Evolutionary conservation across 2,329 filamentous ascomycete species (phyloP), one percentile per base, ranked within the genome.

Genomic region (Venturia effusa): DNA sequence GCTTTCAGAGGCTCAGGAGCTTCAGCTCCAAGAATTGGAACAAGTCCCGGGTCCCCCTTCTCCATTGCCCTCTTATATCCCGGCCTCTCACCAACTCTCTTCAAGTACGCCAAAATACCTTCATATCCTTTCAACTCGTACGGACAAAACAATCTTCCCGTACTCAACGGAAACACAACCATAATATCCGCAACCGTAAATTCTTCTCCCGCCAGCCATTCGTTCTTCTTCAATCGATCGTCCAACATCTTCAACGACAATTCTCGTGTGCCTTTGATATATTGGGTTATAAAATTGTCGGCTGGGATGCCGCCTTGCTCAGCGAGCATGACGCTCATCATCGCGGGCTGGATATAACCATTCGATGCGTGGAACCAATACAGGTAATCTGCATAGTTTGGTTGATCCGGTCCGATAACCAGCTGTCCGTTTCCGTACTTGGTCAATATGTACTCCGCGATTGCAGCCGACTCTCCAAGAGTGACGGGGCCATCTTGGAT

Each of bases 111-210:
- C 63, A 74, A 57, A 19, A 74, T 68, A 22, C 67, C 66, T 27
- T 64, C 59, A 64, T 71, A 73, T 7, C 41, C 61, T 3, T 39
- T 59, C 32, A 72, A 57, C 30, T 67, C 68, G n/a, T 74, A 66
- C 1, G 77, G 76, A 30, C 73, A 72, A 67, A 83, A 87, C 60
- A 77, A 75, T 19, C 86, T 76, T 78, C 84, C 80, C 1, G 84
- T 88, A 0, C 85, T 87, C 40, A 89, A 73, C 17, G 78, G 76
- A 68, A 82, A 87, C 0, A 86, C 78, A 4, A 74, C 75, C 84
- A 89, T 88, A 45, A 88, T 76, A 72, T 90, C 87, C 1, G 87
- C 87, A 0, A 78, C 84, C 0, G 84, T 88, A 65, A 89, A 83
- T 61, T 85, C 77, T 0, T 79, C 74, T 2, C 86, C 87, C 0